These are phyloP conservation scores for Ulota crispa DNA, from an alignment of 225 moss, liverwort and hornwort species.

Conservation along the genomic window DNA sequence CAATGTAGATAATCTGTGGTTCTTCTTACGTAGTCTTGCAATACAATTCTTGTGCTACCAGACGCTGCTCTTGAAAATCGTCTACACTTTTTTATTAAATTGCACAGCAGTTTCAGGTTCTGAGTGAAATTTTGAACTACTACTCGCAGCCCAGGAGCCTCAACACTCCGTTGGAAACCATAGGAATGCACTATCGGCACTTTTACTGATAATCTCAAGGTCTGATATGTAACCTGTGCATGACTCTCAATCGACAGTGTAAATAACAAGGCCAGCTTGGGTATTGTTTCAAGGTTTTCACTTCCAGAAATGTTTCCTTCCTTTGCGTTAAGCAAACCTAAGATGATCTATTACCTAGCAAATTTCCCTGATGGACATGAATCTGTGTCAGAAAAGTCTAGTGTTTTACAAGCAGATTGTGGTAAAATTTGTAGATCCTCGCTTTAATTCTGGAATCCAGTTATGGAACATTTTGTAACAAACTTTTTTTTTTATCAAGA, in stretches of 20 bases:
- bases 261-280: background rate
- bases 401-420: too few species aligned
- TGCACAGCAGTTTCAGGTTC: background rate
- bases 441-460: too few species aligned
- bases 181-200: background rate
- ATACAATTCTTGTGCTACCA: conserved; percentile 3
- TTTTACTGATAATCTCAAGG: background rate
- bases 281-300: background rate
- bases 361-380: too few species aligned
- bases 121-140: background rate
- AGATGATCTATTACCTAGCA: too few species aligned
- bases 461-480: too few species aligned
- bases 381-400: too few species aligned
- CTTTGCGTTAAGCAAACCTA: background rate
- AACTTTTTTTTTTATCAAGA: too few species aligned
- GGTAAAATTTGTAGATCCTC: too few species aligned
- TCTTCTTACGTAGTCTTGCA: background rate
- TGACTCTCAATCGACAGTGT: background rate
- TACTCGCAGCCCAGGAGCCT: background rate
- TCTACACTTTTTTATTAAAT: background rate
- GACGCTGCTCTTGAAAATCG: background rate
- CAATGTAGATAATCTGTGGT: conserved; percentile 23
- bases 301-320: background rate
- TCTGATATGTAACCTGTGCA: background rate
- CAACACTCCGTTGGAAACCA: background rate